These are phyloP conservation scores for Alternaria triticina DNA, from an alignment of 2,329 filamentous ascomycete genomes.

Conservation along the genomic window DNA sequence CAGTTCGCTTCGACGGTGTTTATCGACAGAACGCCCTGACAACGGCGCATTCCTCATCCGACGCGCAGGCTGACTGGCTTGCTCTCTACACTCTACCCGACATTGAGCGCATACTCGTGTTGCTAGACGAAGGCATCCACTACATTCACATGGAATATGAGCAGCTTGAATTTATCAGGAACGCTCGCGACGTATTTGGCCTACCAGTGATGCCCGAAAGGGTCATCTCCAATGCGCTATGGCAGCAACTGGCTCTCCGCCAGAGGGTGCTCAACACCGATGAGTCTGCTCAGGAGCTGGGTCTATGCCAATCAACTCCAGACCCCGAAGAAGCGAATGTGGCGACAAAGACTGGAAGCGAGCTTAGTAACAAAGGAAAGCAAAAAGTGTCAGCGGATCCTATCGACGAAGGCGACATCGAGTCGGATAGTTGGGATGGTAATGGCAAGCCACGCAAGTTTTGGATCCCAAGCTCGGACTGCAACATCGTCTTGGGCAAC, in stretches of 20 bases:
- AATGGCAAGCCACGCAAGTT: slow-evolving; percentile 63
- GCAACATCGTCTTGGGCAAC: slow-evolving; percentile 63
- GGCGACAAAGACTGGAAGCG: slow-evolving; percentile 29
- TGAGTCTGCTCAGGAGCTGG: slow-evolving; percentile 60
- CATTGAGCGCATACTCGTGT: slow-evolving; percentile 61
- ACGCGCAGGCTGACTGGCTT: slow-evolving; percentile 57
- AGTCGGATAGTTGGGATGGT: slow-evolving; percentile 61
- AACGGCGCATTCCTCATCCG: slow-evolving; percentile 46
- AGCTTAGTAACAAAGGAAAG: slow-evolving; percentile 52
- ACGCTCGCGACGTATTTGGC: slow-evolving; percentile 59
- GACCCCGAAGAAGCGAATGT: slow-evolving; percentile 34
- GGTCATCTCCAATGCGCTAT: slow-evolving; percentile 62
- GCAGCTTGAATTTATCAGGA: slow-evolving; percentile 62
- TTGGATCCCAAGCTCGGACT: slow-evolving; percentile 63
- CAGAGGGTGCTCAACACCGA: slow-evolving; percentile 62
- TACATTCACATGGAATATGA: slow-evolving; percentile 66
- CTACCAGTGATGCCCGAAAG: slow-evolving; percentile 62
- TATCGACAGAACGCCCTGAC: slow-evolving; percentile 56
- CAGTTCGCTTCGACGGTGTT: slow-evolving; percentile 60
- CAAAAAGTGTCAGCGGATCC: slow-evolving; percentile 36
- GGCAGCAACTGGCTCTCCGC: slow-evolving; percentile 64
- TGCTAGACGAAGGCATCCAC: slow-evolving; percentile 65
- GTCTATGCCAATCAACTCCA: slow-evolving; percentile 54
- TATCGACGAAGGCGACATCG: slow-evolving; percentile 43
- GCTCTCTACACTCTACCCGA: slow-evolving; percentile 61